These are phyloP conservation scores for Fonsecaea nubica DNA, from an alignment of 2,329 filamentous ascomycete genomes.

Conservation along the genomic window DNA sequence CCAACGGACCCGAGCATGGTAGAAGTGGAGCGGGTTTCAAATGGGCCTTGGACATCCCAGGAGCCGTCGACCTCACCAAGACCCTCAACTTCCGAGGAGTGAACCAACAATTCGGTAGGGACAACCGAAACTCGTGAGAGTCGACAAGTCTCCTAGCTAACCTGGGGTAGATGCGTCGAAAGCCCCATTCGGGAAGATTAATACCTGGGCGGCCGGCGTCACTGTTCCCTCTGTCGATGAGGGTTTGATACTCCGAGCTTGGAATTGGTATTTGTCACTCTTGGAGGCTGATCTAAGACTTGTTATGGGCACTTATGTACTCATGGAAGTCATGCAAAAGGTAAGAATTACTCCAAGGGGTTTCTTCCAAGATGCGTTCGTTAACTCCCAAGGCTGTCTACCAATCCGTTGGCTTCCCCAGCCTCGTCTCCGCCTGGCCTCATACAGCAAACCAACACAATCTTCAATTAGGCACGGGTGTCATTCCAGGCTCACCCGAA, in stretches of 20 bases:
- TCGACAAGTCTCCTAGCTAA: background rate
- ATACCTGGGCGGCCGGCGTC: slow-evolving; percentile 26
- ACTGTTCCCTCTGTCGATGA: slow-evolving; percentile 21
- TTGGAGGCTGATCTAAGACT: slow-evolving; percentile 18
- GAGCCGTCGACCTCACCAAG: slow-evolving; percentile 32
- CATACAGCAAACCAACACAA: slow-evolving; percentile 28
- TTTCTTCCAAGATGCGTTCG: background rate
- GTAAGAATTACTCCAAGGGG: slow-evolving; percentile 9
- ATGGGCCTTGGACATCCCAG: slow-evolving; percentile 33
- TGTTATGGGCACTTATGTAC: slow-evolving; percentile 26
- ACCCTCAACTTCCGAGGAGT: slow-evolving; percentile 22
- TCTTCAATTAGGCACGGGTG: slow-evolving; percentile 26
- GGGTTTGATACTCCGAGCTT: slow-evolving; percentile 20
- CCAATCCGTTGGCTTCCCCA: slow-evolving; percentile 26
- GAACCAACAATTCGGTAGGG: slow-evolving; percentile 21
- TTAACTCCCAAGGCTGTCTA: slow-evolving; percentile 17
- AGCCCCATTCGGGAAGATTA: slow-evolving; percentile 22
- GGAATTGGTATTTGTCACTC: slow-evolving; percentile 27
- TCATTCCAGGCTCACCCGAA: slow-evolving; percentile 14
- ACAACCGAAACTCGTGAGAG: background rate
- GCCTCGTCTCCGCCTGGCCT: slow-evolving; percentile 26
- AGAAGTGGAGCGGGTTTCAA: slow-evolving; percentile 29
- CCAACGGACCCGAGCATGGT: slow-evolving; percentile 27
- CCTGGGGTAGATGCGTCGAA: slow-evolving; percentile 10
- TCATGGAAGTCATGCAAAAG: slow-evolving; percentile 31